Evolutionary conservation across 179 eudicot species (phyloP), one percentile per base, ranked within the genome.

Genomic region (Sideroxylon spinosum): DNA sequence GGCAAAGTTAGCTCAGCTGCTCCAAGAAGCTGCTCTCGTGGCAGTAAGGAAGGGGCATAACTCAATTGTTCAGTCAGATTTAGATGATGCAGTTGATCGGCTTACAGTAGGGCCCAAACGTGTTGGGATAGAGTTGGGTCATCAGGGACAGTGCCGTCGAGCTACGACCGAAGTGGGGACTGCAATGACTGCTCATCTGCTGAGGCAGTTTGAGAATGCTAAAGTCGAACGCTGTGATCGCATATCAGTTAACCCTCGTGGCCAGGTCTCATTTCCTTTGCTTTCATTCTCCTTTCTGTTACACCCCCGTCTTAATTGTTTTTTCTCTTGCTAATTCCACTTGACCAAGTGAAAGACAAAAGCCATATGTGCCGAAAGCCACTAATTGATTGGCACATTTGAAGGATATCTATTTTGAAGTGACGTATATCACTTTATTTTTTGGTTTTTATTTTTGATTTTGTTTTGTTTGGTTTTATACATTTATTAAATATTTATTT

Each of bases 11-110:
- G 98, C 98, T 78, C 98, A 93, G 84, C 87, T 94, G 79, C 88
- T 94, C 65, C 97, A 94, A 86, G 98, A 94, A 86, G 90, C 97
- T 83, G 97, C 98, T 84, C 89, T 94, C 76, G 94, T 94, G 78
- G 98, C 98, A 55, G 97, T 93, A 13, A 93, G 98, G 81, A 94
- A 88, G 82, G 87, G 87, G 57, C 98, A 94, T 80, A 81, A 82
- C 9, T 85, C 86, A 55, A 82, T 94, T 81, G 71, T 89, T 76
- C 91, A 89, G 73, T 84, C 91, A 62, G 97, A 94, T 81, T 80
- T 94, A 80, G 97, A 93, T 86, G 97, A 94, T 84, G 98, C 98
- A 32, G 97, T 94, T 64, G 98, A 89, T 83, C 89, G 98, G 65
- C 94, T 92, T 25, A 93, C 97, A 52, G 86, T 94, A 64, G 98